Evolutionary conservation across 2,329 filamentous ascomycete genomes (phyloP), one percentile per base, ranked within the genome.

Genomic region (Claviceps digitariae): DNA sequence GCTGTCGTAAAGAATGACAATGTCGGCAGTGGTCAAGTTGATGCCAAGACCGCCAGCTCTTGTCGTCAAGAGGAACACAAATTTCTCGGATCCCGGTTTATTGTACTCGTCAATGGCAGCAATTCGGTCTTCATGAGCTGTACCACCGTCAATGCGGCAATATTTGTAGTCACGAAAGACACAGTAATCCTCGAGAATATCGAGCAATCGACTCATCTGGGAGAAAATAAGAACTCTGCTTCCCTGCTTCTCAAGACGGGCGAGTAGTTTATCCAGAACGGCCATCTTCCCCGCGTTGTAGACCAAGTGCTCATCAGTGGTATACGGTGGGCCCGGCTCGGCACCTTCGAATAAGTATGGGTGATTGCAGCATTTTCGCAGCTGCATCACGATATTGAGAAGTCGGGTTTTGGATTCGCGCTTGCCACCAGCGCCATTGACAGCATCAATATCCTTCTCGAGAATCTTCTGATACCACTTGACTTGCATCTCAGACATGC

Each of bases 401-500:
- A 98, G 79, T 58, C 93, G 83, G 1, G 93, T 98, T 74, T 98
- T 98, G 34, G 91, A 97, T 71, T 98, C 93, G 56, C 90, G 86
- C 72, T 96, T 98, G 50, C 93, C 93, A 58, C 86, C 89, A 31
- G 91, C 93, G 56, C 93, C 93, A 61, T 98, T 98, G 63, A 98
- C 91, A 15, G 93, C 93, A 68, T 98, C 93, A 57, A 98, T 98
- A 64, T 98, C 93, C 72, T 97, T 98, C 65, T 98, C 93, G 3
- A 98, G 75, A 61, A 98, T 98, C 73, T 96, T 97, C 69, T 95
- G 87, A 66, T 98, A 98, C 91, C 93, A 98, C 66, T 93, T 95
- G 60, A 96, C 81, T 68, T 98, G 93, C 93, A 98, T 98, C 54
- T 96, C 90, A 1, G 93, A 90, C 91, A 98, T 96, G 60, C 91